phyloP scores from a whole-genome alignment of 306 rosid species.

The Castanea crenata region DNA sequence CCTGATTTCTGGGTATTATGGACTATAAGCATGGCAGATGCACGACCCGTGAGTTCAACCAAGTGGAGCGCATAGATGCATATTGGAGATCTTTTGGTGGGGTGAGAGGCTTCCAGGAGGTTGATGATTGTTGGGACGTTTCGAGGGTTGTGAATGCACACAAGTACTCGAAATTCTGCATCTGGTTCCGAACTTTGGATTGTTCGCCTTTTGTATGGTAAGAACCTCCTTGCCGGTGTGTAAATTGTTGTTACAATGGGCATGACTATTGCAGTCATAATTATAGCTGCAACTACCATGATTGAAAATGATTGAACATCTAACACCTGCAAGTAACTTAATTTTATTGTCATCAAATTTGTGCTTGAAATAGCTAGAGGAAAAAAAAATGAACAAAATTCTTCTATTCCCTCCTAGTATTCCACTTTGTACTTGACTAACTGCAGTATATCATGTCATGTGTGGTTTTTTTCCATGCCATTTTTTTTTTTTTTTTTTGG shows the following conservation, averaged over 20 bases:
- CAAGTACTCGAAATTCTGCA: conserved; percentile 58
- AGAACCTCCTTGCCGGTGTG: conserved; percentile 53
- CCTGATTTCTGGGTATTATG: conserved; percentile 65
- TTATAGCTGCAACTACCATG: conserved; percentile 68
- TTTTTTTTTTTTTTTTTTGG: too few relatives aligned
- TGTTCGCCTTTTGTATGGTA: conserved; percentile 65
- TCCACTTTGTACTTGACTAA: too few relatives aligned
- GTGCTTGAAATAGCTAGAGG: neutral
- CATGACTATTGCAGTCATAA: conserved; percentile 66
- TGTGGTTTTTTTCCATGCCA: too few relatives aligned
- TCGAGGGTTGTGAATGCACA: conserved; percentile 74
- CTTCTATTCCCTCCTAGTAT: too few relatives aligned
- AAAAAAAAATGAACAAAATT: too few relatives aligned
- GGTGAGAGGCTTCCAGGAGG: conserved; percentile 81
- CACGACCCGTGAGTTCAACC: conserved; percentile 86
- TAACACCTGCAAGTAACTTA: conserved; percentile 51
- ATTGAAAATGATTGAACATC: conserved; percentile 79
- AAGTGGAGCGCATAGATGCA: conserved; percentile 74
- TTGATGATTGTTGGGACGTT: conserved; percentile 85
- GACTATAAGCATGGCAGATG: conserved; percentile 95
- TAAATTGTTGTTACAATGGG: conserved; percentile 60
- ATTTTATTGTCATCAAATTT: neutral
- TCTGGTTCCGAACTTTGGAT: conserved; percentile 58
- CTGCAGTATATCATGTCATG: too few relatives aligned
- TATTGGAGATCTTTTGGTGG: conserved; percentile 70